Evolutionary conservation across 1,284 basidiomycete species (phyloP).

Genomic region (Abortiporus biennis): DNA sequence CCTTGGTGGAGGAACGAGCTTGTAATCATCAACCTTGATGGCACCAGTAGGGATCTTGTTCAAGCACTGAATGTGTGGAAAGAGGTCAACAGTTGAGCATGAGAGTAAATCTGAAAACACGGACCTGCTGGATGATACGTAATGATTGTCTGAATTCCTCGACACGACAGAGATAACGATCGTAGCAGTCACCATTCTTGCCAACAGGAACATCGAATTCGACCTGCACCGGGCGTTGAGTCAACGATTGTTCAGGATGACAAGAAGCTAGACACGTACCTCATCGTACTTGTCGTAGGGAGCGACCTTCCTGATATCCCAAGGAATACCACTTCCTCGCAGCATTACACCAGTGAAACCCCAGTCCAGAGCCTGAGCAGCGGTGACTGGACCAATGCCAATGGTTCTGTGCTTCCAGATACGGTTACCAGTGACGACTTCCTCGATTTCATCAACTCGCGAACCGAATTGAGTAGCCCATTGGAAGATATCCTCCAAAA

Average conservation of each 20-base stretch:
- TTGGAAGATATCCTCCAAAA: conserved; percentile 95
- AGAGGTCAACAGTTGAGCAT: too few species aligned
- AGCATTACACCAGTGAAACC: conserved; percentile 98
- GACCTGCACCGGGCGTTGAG: conserved; percentile 43
- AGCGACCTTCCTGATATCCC: conserved; percentile 90
- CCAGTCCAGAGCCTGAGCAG: conserved; percentile 90
- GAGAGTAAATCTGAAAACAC: conserved; percentile 5
- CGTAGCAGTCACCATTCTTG: conserved; percentile 96
- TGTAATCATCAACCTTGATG: conserved; percentile 96
- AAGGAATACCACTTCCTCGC: conserved; percentile 88
- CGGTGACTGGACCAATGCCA: conserved; percentile 88
- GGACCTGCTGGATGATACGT: conserved; percentile 79
- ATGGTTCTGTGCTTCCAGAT: conserved; percentile 97
- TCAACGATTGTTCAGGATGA: background rate
- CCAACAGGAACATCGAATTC: conserved; percentile 98
- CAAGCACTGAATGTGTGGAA: conserved; percentile 54
- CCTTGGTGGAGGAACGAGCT: conserved; percentile 94
- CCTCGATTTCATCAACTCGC: conserved; percentile 95
- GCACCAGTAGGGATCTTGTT: conserved; percentile 97
- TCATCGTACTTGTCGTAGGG: conserved; percentile 98
- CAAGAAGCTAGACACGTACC: conserved; percentile 30
- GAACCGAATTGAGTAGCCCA: conserved; percentile 95
- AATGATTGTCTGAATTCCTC: conserved; percentile 97
- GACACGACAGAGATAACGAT: conserved; percentile 93
- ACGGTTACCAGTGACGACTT: conserved; percentile 95